Conservation (phyloP, 2,329 filamentous ascomycete species). For the Colletotrichum lini region DNA sequence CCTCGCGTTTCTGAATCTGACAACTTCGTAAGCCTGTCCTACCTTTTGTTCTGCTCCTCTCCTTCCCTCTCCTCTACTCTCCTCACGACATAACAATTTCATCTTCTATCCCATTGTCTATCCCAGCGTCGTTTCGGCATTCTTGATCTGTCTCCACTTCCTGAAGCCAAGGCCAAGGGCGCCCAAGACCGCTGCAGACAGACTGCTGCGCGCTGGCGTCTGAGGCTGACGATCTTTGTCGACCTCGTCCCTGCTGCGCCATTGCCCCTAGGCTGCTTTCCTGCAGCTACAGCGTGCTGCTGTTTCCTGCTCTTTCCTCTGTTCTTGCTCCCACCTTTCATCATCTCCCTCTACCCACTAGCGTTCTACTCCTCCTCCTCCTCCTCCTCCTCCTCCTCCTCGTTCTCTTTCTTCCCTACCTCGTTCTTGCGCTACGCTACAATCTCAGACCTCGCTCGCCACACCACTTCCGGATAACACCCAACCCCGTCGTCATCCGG, state of each 20-base stretch:
- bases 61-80: neutral
- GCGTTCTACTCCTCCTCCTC: neutral
- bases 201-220: conserved; percentile 15
- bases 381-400: neutral
- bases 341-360: too few species aligned
- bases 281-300: neutral
- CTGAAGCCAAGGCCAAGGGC: conserved; percentile 12
- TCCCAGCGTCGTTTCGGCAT: too few species aligned
- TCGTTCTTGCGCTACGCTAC: conserved; percentile 2
- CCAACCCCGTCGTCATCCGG: conserved; percentile 15
- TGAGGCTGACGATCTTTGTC: conserved; percentile 22
- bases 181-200: conserved; percentile 16
- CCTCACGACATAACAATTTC: too few species aligned
- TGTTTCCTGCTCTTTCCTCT: neutral
- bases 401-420: neutral
- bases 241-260: conserved; percentile 2
- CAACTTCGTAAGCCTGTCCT: neutral
- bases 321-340: neutral
- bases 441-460: conserved; percentile 13
- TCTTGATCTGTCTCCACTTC: too few species aligned
- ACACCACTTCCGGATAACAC: conserved; percentile 33
- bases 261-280: conserved; percentile 20
- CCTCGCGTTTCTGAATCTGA: neutral
- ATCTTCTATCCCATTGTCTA: neutral
- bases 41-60: neutral